Percentiles rank a stretch among this genome's conserved stretches.
Evolutionary conservation across 2,329 filamentous ascomycete species (phyloP).

Genomic region (Botryosphaeria dothidea): DNA sequence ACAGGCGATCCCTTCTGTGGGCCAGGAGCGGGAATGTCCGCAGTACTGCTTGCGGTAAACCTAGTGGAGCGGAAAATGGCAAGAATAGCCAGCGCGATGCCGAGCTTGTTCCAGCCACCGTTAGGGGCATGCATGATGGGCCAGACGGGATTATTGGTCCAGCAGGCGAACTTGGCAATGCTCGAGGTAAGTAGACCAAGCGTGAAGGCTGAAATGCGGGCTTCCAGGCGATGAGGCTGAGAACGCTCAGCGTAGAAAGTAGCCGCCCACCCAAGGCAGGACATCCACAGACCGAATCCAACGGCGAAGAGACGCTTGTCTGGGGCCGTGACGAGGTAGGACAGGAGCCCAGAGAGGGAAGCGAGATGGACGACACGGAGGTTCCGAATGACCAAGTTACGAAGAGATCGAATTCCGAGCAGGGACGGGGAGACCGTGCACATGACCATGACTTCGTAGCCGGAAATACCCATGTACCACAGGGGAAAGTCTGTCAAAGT

Average conservation of each 20-base stretch:
- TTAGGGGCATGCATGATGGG: slow-evolving; percentile 87
- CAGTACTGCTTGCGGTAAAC: slow-evolving; percentile 51
- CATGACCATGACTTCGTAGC: slow-evolving; percentile 90
- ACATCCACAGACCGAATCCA: slow-evolving; percentile 76
- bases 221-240: slow-evolving; percentile 75
- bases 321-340: slow-evolving; percentile 74
- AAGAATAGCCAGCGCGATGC: slow-evolving; percentile 72
- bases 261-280: slow-evolving; percentile 81
- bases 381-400: slow-evolving; percentile 68
- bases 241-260: slow-evolving; percentile 77
- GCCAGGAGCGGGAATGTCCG: slow-evolving; percentile 52
- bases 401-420: slow-evolving; percentile 69
- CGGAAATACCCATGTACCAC: slow-evolving; percentile 99
- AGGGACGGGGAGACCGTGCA: slow-evolving; percentile 78
- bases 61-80: slow-evolving; percentile 77
- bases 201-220: slow-evolving; percentile 76
- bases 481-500: slow-evolving; percentile 76
- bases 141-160: slow-evolving; percentile 97
- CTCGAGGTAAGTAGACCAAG: slow-evolving; percentile 83
- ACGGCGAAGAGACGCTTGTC: slow-evolving; percentile 76
- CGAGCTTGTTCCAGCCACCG: slow-evolving; percentile 88
- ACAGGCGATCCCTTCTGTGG: slow-evolving; percentile 67
- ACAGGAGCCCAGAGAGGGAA: slow-evolving; percentile 75
- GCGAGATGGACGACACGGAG: slow-evolving; percentile 72
- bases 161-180: slow-evolving; percentile 87